A percentile compares a stretch with the other conserved stretches of the same genome.
These are phyloP conservation scores for Clonostachys chloroleuca DNA, from an alignment of 2,329 filamentous ascomycete genomes.

Conservation along the genomic window DNA sequence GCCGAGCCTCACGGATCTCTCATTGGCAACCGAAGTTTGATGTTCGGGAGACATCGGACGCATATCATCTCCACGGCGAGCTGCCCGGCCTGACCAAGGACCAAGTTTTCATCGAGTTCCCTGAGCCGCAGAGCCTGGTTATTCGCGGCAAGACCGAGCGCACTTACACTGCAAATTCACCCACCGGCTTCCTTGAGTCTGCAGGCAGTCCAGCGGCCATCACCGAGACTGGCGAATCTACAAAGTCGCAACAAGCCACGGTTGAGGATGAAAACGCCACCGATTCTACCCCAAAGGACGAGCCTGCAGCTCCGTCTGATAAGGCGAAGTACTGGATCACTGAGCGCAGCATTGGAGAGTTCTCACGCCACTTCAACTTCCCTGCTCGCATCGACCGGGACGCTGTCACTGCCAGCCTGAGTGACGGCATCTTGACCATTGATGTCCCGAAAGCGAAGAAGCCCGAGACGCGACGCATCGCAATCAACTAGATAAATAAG, in stretches of 20 bases:
- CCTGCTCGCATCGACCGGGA: neutral
- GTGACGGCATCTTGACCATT: neutral
- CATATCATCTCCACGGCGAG: constrained; percentile 77
- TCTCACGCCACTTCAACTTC: neutral
- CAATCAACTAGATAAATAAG: constrained; percentile 38
- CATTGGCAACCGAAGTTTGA: constrained; percentile 77
- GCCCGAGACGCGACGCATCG: constrained; percentile 50
- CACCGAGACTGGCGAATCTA: constrained; percentile 23
- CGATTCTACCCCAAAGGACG: constrained; percentile 33
- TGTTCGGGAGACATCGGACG: constrained; percentile 62
- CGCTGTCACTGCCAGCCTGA: neutral
- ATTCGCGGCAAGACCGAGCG: constrained; percentile 68
- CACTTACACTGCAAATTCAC: constrained; percentile 47
- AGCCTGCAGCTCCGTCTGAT: constrained; percentile 44
- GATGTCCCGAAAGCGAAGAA: constrained; percentile 40
- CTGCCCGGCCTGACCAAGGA: constrained; percentile 72
- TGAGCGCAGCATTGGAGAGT: neutral
- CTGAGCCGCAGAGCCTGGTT: constrained; percentile 67
- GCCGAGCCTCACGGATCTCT: constrained; percentile 24
- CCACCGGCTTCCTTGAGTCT: constrained; percentile 37
- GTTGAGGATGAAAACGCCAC: constrained; percentile 29
- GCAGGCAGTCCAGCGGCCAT: constrained; percentile 27
- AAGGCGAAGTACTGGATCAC: constrained; percentile 41
- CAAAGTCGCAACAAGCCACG: constrained; percentile 45
- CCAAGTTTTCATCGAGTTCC: constrained; percentile 74